Evolutionary conservation across 129 eudicot genomes (phyloP).

Genomic region (Flaveria linearis): DNA sequence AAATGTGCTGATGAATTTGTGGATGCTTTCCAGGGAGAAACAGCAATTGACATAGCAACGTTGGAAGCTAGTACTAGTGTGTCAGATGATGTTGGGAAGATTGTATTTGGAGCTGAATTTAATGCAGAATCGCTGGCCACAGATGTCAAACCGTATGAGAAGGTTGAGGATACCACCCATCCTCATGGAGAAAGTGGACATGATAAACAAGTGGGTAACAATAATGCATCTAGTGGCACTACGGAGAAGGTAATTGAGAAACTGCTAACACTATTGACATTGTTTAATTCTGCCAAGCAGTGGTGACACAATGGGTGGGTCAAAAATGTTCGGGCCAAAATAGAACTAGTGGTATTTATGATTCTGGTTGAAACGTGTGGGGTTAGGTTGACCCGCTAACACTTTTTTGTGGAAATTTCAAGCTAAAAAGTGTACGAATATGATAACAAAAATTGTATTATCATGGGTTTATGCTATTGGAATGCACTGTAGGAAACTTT

Average conservation of each 20-base stretch:
- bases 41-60: constrained; percentile 18
- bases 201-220: constrained; percentile 7
- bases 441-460: not conserved
- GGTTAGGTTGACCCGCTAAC: not conserved
- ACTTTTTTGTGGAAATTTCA: not conserved
- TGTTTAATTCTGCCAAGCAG: not conserved
- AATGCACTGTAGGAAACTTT: not conserved
- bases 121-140: constrained; percentile 1
- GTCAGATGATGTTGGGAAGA: constrained; percentile 11
- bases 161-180: constrained; percentile 5
- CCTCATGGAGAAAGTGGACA: constrained; percentile 22
- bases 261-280: not conserved
- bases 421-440: not conserved
- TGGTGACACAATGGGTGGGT: constrained; percentile 3
- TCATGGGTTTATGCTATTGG: not conserved
- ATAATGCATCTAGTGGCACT: constrained; percentile 11
- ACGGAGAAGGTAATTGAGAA: constrained; percentile 7
- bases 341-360: not conserved
- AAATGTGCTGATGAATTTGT: constrained; percentile 21
- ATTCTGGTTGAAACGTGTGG: not conserved
- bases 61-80: constrained; percentile 5
- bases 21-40: constrained; percentile 14
- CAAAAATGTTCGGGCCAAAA: not conserved
- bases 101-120: not conserved
- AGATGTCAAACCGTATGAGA: constrained; percentile 26